Evolutionary conservation across 495 filamentous ascomycete species (phyloP).

Genomic region (Podospora appendiculata): DNA sequence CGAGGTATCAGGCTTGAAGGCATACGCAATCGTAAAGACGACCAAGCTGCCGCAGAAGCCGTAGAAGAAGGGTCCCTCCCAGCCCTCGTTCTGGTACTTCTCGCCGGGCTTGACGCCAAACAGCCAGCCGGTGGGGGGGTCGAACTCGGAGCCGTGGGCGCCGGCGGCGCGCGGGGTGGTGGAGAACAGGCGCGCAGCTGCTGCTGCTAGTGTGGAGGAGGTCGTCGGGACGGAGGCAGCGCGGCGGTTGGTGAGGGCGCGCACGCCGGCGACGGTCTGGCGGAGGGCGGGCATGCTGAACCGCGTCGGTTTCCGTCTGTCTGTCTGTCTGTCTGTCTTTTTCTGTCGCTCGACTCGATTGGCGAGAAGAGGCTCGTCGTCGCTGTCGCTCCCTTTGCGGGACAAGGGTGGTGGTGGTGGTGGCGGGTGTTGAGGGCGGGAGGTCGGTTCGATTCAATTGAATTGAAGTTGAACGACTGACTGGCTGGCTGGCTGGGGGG

Average conservation of each 20-base stretch:
- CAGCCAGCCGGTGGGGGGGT: conserved; percentile 85
- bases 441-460: too few species aligned
- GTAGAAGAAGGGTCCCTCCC: conserved; percentile 83
- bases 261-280: background rate
- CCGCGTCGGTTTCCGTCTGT: too few species aligned
- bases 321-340: too few species aligned
- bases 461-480: too few species aligned
- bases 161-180: background rate
- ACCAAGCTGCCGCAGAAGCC: conserved; percentile 81
- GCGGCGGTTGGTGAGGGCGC: background rate
- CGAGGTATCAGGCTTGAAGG: conserved; percentile 98
- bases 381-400: too few species aligned
- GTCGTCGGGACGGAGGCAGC: background rate
- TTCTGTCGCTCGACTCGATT: too few species aligned
- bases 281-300: conserved; percentile 5
- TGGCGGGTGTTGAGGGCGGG: too few species aligned
- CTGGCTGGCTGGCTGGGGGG: too few species aligned
- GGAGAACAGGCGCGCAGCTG: background rate
- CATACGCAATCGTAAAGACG: conserved; percentile 73
- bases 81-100: conserved; percentile 92
- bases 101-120: conserved; percentile 86
- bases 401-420: too few species aligned
- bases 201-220: background rate
- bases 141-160: conserved; percentile 61
- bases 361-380: too few species aligned